These are phyloP conservation scores for Mrakia frigida DNA, from an alignment of 768 basidiomycete genomes.

Conservation along the genomic window DNA sequence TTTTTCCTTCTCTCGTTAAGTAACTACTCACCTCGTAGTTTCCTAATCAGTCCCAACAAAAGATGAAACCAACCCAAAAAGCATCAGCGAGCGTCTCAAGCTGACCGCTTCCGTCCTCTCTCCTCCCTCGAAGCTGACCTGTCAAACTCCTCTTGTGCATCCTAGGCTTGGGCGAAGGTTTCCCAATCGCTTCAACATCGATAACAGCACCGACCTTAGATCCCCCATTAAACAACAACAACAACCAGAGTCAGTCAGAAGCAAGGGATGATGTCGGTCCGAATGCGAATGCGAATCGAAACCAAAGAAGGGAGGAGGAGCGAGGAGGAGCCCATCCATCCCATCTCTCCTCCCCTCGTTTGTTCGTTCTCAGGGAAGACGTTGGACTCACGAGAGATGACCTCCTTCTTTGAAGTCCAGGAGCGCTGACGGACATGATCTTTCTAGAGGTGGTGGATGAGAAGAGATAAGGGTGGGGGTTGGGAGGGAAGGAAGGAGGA, in stretches of 20 bases:
- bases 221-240: too few species aligned
- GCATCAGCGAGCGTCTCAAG: too few species aligned
- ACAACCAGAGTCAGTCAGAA: too few species aligned
- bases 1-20: too few species aligned
- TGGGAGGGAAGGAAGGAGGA: not conserved
- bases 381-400: not conserved
- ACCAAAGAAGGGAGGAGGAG: not conserved
- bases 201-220: not conserved
- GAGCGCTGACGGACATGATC: not conserved
- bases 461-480: not conserved
- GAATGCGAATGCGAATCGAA: not conserved
- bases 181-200: slow-evolving; percentile 12
- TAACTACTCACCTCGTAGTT: not conserved
- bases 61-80: too few species aligned
- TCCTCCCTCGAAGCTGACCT: not conserved
- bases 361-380: too few species aligned
- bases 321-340: not conserved
- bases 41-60: not conserved
- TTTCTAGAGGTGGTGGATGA: not conserved
- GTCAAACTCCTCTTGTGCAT: slow-evolving; percentile 23
- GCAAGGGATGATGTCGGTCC: not conserved
- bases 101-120: not conserved
- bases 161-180: not conserved
- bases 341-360: not conserved
- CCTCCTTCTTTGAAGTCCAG: not conserved